Conservation (phyloP, 805 yeast genomes). For the Sporopachydermia quercuum region DNA sequence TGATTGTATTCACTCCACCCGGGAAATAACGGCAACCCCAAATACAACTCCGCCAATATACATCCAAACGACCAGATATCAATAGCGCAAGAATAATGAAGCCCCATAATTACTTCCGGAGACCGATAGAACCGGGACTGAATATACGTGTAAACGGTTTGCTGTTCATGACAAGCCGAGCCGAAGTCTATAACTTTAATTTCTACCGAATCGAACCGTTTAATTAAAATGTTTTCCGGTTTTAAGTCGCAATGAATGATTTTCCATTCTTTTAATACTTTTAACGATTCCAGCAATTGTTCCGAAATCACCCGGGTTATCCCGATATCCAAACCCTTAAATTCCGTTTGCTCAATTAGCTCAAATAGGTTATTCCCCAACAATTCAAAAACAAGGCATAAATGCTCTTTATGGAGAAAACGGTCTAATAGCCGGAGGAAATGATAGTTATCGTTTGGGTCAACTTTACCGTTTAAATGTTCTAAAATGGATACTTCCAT, state of each 20-base stretch:
- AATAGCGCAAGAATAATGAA: constrained; percentile 83
- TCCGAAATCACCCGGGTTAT: constrained; percentile 63
- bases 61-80: constrained; percentile 98
- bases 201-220: constrained; percentile 68
- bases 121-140: constrained; percentile 89
- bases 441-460: constrained; percentile 57
- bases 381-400: constrained; percentile 85
- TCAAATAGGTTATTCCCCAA: constrained; percentile 82
- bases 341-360: constrained; percentile 81
- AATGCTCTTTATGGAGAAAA: constrained; percentile 82
- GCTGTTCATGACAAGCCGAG: constrained; percentile 83
- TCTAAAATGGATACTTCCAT: constrained; percentile 84
- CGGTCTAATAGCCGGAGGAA: constrained; percentile 72
- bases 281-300: constrained; percentile 70
- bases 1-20: constrained; percentile 93
- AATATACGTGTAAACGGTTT: constrained; percentile 79
- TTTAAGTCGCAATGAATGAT: constrained; percentile 93
- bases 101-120: constrained; percentile 85
- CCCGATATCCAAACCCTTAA: constrained; percentile 74
- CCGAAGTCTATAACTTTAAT: constrained; percentile 94
- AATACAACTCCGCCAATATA: constrained; percentile 75
- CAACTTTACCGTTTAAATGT: constrained; percentile 55
- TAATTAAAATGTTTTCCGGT: constrained; percentile 83
- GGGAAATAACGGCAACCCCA: constrained; percentile 89
- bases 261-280: constrained; percentile 66